Evolutionary conservation across 371 early-diverging fungal species (phyloP), one percentile per base, ranked within the genome.

Genomic region (Fennellomyces sp.): DNA sequence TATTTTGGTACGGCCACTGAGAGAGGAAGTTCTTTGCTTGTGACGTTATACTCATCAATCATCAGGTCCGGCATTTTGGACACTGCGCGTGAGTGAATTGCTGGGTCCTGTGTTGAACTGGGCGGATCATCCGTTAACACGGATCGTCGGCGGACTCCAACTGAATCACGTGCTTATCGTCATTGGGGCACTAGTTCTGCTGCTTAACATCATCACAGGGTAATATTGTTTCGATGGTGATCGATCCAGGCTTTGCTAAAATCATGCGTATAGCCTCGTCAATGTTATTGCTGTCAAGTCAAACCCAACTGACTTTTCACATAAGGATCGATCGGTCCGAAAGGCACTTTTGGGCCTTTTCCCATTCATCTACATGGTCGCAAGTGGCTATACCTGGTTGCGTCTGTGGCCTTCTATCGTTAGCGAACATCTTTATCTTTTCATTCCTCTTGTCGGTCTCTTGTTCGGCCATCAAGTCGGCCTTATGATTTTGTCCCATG

Each of bases 381-480:
- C 65, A 11, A 64, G 82, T 55, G 75, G 81, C 10, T 83, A 79
- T 47, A 60, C 77, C 17, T 96, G 95, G 97, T 63, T 94, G 51
- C 38, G 68, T 30, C 70, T 88, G 35, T 91, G 94, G 61, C 91
- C 93, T 29, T 63, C 68, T 8, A 68, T 94, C 29, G 82, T 89
- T 7, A 45, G 61, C 58, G 73, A 84, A 60, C 87, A 92, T 68
- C 60, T 90, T 56, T 80, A 91, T 3, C 72, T 84, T 7, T 91
- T 92, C 66, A 75, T 87, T 31, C 60, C 87, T 26, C 86, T 90
- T 54, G 65, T 86, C 29, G 93, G 94, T 2, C 76, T 92, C 27
- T 82, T 88, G 27, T 94, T 96, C 73, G 94, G 93, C 49, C 88
- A 92, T 68, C 90, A 90, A 48, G 93, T 94, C 49, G 89, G 91